Evolutionary conservation across 179 eudicot genomes (phyloP).

Genomic region (Actinidia arguta): DNA sequence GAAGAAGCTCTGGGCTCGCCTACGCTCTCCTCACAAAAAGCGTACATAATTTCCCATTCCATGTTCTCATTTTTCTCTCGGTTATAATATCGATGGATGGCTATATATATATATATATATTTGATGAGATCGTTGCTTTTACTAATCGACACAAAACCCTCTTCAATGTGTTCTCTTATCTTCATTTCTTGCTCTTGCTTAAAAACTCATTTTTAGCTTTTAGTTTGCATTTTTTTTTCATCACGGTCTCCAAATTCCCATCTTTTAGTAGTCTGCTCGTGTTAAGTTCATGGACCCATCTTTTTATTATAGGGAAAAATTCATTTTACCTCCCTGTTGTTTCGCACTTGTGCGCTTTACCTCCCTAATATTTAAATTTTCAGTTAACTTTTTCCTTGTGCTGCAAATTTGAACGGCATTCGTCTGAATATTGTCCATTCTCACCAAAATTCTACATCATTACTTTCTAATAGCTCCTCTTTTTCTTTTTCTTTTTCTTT

Average conservation of each 20-base stretch:
- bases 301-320: background rate
- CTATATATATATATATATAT: background rate
- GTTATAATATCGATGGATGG: background rate
- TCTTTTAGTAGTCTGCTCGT: background rate
- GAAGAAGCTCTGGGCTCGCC: slow-evolving; percentile 36
- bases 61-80: background rate
- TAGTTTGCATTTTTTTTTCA: background rate
- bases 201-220: background rate
- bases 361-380: no score
- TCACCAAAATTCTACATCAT: background rate
- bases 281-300: background rate
- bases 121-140: background rate
- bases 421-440: background rate
- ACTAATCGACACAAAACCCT: background rate
- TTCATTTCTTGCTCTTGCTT: background rate
- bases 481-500: background rate
- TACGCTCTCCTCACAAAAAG: slow-evolving; percentile 24
- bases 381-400: background rate
- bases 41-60: slow-evolving; percentile 16
- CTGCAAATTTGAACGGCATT: background rate
- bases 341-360: background rate
- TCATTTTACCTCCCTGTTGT: background rate
- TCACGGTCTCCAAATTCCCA: background rate
- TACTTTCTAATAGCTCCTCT: background rate
- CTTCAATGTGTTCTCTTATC: background rate